These are phyloP conservation scores for Nepenthes alata DNA, from an alignment of 179 eudicot genomes.

Conservation along the genomic window DNA sequence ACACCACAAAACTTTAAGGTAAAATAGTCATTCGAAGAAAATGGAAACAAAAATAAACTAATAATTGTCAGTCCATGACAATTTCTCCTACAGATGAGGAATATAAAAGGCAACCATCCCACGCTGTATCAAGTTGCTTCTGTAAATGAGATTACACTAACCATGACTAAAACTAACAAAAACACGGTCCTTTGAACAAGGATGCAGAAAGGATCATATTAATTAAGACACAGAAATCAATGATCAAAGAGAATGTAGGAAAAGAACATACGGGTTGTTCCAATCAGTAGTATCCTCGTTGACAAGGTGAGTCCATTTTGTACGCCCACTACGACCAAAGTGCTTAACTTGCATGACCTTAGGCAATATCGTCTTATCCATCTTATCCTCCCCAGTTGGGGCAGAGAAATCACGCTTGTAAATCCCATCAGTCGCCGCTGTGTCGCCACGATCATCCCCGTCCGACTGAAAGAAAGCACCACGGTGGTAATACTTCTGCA, in stretches of 20 bases:
- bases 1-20: too few relatives aligned
- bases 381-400: constrained; percentile 91
- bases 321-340: constrained; percentile 94
- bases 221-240: not conserved
- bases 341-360: constrained; percentile 99
- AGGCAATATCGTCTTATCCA: constrained; percentile 83
- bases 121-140: too few relatives aligned
- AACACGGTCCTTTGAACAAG: too few relatives aligned
- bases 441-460: constrained; percentile 61
- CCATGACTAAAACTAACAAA: too few relatives aligned
- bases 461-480: constrained; percentile 84
- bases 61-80: too few relatives aligned
- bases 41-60: too few relatives aligned
- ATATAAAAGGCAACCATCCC: too few relatives aligned
- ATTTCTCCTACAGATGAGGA: too few relatives aligned
- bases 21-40: too few relatives aligned
- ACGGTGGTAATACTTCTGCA: constrained; percentile 95
- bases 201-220: too few relatives aligned
- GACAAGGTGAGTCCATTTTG: constrained; percentile 98
- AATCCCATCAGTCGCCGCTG: constrained; percentile 46
- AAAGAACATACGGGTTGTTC: constrained; percentile 73
- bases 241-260: not conserved
- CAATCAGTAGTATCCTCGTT: constrained; percentile 93
- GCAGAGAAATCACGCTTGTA: constrained; percentile 70
- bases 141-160: too few relatives aligned